phyloP scores from a whole-genome alignment of 768 basidiomycete species.

The Trametes punicea region DNA sequence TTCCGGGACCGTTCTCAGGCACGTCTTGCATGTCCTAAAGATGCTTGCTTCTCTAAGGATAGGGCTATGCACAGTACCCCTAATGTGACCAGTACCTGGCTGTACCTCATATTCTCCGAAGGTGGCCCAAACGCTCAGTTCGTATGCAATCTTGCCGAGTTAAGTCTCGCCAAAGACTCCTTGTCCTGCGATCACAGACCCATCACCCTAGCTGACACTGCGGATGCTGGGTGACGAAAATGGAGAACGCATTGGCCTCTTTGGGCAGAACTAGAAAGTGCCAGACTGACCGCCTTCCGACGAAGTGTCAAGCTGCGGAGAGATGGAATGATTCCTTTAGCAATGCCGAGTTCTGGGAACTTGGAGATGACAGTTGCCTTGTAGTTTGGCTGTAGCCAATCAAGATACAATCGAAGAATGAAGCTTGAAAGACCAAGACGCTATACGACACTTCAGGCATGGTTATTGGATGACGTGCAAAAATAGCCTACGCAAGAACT shows the following conservation, averaged over 20 bases:
- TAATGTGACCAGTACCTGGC: not conserved
- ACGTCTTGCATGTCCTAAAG: not conserved
- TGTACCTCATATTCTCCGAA: not conserved
- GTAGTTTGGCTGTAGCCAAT: not conserved
- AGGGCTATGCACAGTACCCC: not conserved
- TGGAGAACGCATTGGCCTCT: too few species aligned
- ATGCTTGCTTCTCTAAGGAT: not conserved
- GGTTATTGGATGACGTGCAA: too few species aligned
- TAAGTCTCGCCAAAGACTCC: not conserved
- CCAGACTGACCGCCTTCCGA: too few species aligned
- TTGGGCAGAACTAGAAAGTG: too few species aligned
- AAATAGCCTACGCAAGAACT: not conserved
- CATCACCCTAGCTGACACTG: not conserved
- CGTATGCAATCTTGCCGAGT: not conserved
- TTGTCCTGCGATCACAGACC: slow-evolving; percentile 1
- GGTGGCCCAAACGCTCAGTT: not conserved
- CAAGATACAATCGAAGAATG: too few species aligned
- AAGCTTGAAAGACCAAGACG: too few species aligned
- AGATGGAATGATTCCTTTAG: too few species aligned
- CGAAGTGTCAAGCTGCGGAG: too few species aligned
- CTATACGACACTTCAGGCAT: too few species aligned
- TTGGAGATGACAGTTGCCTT: not conserved
- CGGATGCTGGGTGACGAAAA: too few species aligned
- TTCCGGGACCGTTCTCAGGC: not conserved
- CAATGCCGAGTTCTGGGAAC: too few species aligned